Conservation (phyloP, 768 basidiomycete species). For the Boletus speciosus region DNA sequence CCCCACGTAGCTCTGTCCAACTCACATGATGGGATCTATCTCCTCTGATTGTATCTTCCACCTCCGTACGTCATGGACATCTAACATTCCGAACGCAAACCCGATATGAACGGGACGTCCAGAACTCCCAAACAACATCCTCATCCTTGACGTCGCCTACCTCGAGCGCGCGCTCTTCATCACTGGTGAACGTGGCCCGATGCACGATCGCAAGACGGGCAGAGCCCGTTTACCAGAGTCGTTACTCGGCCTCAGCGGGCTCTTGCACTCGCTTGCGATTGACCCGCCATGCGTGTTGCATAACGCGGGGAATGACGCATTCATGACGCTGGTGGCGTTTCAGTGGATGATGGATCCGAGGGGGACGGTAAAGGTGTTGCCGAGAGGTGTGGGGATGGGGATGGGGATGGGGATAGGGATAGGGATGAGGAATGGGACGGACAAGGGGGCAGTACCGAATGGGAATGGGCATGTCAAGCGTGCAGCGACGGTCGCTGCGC, state of each 20-base stretch:
- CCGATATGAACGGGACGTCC: neutral
- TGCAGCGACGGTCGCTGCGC: constrained; percentile 15
- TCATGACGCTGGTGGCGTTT: constrained; percentile 62
- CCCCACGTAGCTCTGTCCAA: neutral
- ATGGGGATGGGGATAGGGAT: too few relatives aligned
- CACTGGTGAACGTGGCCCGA: constrained; percentile 52
- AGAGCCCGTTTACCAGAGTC: constrained; percentile 49
- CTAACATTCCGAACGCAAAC: too few relatives aligned
- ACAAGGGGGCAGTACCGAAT: neutral
- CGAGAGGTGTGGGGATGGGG: neutral
- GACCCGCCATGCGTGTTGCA: constrained; percentile 43
- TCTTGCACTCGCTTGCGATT: constrained; percentile 57
- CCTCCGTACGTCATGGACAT: neutral
- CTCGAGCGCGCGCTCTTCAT: constrained; percentile 64
- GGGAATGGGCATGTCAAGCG: constrained; percentile 6
- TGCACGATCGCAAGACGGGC: constrained; percentile 59
- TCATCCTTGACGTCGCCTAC: constrained; percentile 60
- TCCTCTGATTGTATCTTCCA: neutral
- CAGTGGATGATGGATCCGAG: constrained; percentile 65
- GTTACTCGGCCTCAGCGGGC: constrained; percentile 57
- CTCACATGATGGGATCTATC: neutral
- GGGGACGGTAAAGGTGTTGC: constrained; percentile 16
- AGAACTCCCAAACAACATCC: constrained; percentile 75
- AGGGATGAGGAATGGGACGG: neutral
- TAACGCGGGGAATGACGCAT: constrained; percentile 81